phyloP scores from a whole-genome alignment of 495 filamentous ascomycete species.

The Neurospora hispaniola region DNA sequence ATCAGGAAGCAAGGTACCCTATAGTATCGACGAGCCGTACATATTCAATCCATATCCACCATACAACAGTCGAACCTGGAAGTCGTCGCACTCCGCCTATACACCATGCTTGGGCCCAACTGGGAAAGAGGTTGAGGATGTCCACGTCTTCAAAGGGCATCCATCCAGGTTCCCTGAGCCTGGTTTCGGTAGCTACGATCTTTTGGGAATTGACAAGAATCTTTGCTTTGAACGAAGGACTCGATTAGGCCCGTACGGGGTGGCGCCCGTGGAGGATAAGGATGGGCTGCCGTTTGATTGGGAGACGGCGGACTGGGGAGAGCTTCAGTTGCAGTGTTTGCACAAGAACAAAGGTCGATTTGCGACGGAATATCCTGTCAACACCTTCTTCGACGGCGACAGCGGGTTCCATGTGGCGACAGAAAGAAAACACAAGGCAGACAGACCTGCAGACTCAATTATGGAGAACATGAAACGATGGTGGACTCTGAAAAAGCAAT shows the following conservation, averaged over 20 bases:
- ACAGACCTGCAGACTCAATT: no score
- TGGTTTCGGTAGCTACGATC: constrained; percentile 64
- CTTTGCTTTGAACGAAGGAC: constrained; percentile 90
- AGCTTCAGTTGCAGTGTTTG: constrained; percentile 54
- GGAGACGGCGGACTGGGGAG: constrained; percentile 59
- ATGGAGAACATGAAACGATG: constrained; percentile 3
- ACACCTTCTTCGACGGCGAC: constrained; percentile 15
- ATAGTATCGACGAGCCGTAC: constrained; percentile 22
- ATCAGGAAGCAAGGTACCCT: constrained; percentile 13
- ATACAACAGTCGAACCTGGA: constrained; percentile 30
- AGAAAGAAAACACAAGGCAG: background rate
- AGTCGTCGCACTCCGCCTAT: constrained; percentile 17
- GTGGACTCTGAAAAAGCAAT: background rate
- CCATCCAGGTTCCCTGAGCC: constrained; percentile 64
- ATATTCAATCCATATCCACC: constrained; percentile 41
- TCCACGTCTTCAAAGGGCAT: constrained; percentile 46
- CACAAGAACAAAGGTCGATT: constrained; percentile 54
- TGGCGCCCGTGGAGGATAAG: constrained; percentile 33
- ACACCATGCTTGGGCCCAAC: constrained; percentile 28
- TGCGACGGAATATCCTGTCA: constrained; percentile 19
- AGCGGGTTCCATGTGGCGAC: background rate
- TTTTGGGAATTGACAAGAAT: constrained; percentile 63
- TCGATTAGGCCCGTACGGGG: constrained; percentile 71
- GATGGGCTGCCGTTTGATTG: constrained; percentile 42
- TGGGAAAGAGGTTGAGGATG: constrained; percentile 22